Evolutionary conservation across 176 grass and related monocot species (phyloP).

Genomic region (Carex scoparia): DNA sequence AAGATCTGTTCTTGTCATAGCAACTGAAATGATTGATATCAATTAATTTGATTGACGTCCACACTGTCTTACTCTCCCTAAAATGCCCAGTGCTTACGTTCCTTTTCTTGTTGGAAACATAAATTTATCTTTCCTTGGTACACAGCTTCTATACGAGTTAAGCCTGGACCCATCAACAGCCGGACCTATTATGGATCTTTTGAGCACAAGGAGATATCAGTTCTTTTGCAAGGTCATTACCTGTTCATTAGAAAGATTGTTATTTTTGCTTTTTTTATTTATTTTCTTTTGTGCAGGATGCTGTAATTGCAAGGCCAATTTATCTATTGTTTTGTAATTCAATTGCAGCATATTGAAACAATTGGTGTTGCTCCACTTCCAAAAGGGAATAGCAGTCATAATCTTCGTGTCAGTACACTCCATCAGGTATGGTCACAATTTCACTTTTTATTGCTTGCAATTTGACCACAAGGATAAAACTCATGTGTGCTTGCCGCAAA

Average conservation of each 20-base stretch:
- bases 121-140: slow-evolving; percentile 23
- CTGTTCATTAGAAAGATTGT: slow-evolving; percentile 21
- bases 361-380: slow-evolving; percentile 72
- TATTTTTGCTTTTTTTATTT: neutral
- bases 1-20: neutral
- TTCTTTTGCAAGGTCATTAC: slow-evolving; percentile 84
- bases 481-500: neutral
- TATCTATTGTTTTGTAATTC: slow-evolving; percentile 6
- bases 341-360: slow-evolving; percentile 70
- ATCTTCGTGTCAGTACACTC: slow-evolving; percentile 86
- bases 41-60: neutral
- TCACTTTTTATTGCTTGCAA: neutral
- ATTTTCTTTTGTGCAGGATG: slow-evolving; percentile 20
- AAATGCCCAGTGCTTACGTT: neutral
- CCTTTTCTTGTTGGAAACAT: neutral
- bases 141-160: slow-evolving; percentile 90
- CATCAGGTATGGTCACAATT: slow-evolving; percentile 58
- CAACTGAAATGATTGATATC: neutral
- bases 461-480: neutral
- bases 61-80: no score
- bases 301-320: slow-evolving; percentile 15
- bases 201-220: slow-evolving; percentile 85
- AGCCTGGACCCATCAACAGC: slow-evolving; percentile 64
- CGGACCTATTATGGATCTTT: slow-evolving; percentile 78
- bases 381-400: slow-evolving; percentile 62